Evolutionary conservation across 2,329 filamentous ascomycete genomes (phyloP), one percentile per base, ranked within the genome.

Genomic region (Coniochaeta prunicola): DNA sequence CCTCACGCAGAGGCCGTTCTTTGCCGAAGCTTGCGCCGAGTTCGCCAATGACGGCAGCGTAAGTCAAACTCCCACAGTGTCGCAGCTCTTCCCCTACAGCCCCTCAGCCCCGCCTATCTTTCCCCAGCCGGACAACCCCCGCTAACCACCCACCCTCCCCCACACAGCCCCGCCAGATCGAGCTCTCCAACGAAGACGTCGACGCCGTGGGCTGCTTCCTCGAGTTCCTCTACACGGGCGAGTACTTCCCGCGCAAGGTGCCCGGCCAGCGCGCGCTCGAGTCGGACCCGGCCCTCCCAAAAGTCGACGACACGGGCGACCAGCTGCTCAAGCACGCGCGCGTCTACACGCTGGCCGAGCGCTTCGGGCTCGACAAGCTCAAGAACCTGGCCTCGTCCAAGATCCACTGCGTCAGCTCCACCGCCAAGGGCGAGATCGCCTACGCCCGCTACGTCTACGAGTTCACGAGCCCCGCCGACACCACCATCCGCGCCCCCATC

Each of bases 361-460:
- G 89, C 73, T 86, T 94, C 61, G 82, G 85, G 42, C 76, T 91
- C 54, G 74, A 79, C 0, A 77, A 78, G 10, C 84, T 97, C 62
- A 90, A 90, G 73, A 83, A 80, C 19, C 85, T 96, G 30, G 88
- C 92, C 2, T 90, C 90, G 70, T 86, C 84, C 70, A 97, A 97
- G 79, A 96, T 97, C 67, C 91, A 96, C 78, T 90, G 90, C 71
- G 89, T 96, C 67, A 88, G 92, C 69, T 91, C 88, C 50, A 96
- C 90, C 0, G 91, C 91, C 36, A 88, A 88, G 75, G 92, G 91
- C 72, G 92, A 97, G 78, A 92, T 97, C 69, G 85, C 87, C 28
- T 97, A 96, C 73, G 92, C 92, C 9, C 86, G 91, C 71, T 97
- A 92, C 76, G 89, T 96, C 33, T 96, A 96, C 77, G 85, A 84